Percentiles rank a stretch among this genome's conserved stretches.
phyloP scores from a whole-genome alignment of 805 yeast species.

The Allodekkera sacchari region DNA sequence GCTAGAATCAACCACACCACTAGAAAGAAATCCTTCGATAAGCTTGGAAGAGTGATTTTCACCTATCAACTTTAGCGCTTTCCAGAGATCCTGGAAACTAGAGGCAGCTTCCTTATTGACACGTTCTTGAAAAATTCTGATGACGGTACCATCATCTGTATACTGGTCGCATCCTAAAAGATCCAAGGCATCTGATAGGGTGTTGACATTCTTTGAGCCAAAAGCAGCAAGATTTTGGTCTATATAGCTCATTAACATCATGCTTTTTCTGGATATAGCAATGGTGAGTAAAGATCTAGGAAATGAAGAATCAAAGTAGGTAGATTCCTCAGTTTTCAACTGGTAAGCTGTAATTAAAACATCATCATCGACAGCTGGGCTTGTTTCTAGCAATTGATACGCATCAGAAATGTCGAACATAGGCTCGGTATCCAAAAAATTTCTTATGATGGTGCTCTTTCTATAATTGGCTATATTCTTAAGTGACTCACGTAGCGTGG shows the following conservation, averaged over 20 bases:
- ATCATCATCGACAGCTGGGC: constrained; percentile 53
- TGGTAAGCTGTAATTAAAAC: constrained; percentile 70
- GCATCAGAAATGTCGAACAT: constrained; percentile 39
- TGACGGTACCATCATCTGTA: constrained; percentile 50
- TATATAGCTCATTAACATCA: constrained; percentile 47
- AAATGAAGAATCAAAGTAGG: constrained; percentile 31
- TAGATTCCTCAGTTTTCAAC: constrained; percentile 45
- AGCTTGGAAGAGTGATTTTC: constrained; percentile 44
- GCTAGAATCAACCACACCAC: constrained; percentile 56
- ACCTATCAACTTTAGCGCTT: constrained; percentile 50
- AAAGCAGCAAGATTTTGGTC: constrained; percentile 33
- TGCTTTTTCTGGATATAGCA: constrained; percentile 50
- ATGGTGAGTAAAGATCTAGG: constrained; percentile 56
- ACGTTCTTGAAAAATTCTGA: constrained; percentile 43
- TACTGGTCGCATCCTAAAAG: constrained; percentile 39
- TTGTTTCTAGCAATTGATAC: constrained; percentile 41
- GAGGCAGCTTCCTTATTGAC: constrained; percentile 29
- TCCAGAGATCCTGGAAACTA: constrained; percentile 50
- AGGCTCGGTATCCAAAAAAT: constrained; percentile 39
- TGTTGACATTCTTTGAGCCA: constrained; percentile 3
- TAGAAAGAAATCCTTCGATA: constrained; percentile 45
- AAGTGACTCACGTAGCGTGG: constrained; percentile 30
- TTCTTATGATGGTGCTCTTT: constrained; percentile 26
- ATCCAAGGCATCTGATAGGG: constrained; percentile 34
- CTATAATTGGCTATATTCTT: constrained; percentile 30